Evolutionary conservation across 495 filamentous ascomycete genomes (phyloP), one percentile per base, ranked within the genome.

Genomic region (Penicillium canescens): DNA sequence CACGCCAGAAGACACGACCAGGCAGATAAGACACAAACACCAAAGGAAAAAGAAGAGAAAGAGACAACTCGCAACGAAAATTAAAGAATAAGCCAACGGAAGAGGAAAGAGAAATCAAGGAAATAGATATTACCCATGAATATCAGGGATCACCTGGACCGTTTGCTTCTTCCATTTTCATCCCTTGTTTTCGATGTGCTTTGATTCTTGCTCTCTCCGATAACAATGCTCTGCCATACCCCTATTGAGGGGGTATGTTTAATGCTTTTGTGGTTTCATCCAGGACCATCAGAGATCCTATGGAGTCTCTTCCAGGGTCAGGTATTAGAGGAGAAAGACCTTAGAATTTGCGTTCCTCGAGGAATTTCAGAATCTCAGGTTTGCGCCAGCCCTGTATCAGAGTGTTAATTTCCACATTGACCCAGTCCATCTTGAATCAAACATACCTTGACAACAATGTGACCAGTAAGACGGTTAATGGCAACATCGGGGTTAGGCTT

Each of bases 381-480:
- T 77, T 78, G 54, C 74, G 74, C 78, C 78, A 80, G 57, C 78
- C 78, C 78, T 80, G 42, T 45, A 35, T 12, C 26, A 47, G 14
- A 42, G 33, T 20, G 23, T 49, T 24, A 54, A 36, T 52, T 35
- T 41, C 39, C 33, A 28, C 24, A 8, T 28, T 13, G 2, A 7
- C 8, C 24, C 1, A 52, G 54, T 21, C 39, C 42, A 43, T 53
- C 5, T 47, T 24, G 7, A 42, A 16, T 20, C 3, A 2, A 28
- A 63, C 73, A 55, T 68, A 86, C 85, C 78, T 79, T 83, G 31
- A 91, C 77, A 42, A 85, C 72, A 33, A 91, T 76, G 53, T 89
- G 85, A 34, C 78, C 82, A 33, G 80, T 88, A 24, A 81, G 65
- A 49, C 75, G 69, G 63, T 87, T 88, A 34, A 88, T 73, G 10